A percentile compares a stretch with the other conserved stretches of the same genome.
phyloP scores from a whole-genome alignment of 306 rosid species.

The Echinosophora koreensis region DNA sequence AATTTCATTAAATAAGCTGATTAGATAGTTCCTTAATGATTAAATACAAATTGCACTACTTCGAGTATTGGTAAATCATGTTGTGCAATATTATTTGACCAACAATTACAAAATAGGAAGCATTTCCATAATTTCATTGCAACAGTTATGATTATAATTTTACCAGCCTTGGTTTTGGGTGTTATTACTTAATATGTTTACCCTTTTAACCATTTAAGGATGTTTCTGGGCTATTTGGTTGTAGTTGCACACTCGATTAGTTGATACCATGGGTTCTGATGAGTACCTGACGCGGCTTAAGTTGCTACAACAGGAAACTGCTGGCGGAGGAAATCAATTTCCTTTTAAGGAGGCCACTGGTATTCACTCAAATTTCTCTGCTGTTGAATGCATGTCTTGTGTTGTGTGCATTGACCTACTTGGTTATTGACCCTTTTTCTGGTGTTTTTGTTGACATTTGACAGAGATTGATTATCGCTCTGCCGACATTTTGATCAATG shows the following conservation, averaged over 20 bases:
- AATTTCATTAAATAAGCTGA: neutral
- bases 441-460: conserved; percentile 41
- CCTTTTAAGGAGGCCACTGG: conserved; percentile 91
- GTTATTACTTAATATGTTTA: neutral
- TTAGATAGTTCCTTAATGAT: neutral
- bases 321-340: conserved; percentile 65
- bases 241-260: conserved; percentile 77
- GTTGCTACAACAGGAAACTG: conserved; percentile 62
- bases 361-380: conserved; percentile 43
- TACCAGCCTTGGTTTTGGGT: conserved; percentile 3
- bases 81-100: neutral
- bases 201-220: neutral
- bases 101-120: neutral
- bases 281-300: conserved; percentile 70
- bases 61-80: neutral
- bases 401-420: neutral
- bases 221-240: conserved; percentile 37
- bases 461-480: conserved; percentile 69
- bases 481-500: conserved; percentile 81
- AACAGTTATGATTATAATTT: neutral
- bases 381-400: conserved; percentile 8
- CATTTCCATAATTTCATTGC: conserved; percentile 7
- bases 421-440: conserved; percentile 18
- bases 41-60: neutral
- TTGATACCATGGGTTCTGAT: conserved; percentile 74